Evolutionary conservation across 148 eudicot species (phyloP).

Genomic region (Chenopodium suecicum): DNA sequence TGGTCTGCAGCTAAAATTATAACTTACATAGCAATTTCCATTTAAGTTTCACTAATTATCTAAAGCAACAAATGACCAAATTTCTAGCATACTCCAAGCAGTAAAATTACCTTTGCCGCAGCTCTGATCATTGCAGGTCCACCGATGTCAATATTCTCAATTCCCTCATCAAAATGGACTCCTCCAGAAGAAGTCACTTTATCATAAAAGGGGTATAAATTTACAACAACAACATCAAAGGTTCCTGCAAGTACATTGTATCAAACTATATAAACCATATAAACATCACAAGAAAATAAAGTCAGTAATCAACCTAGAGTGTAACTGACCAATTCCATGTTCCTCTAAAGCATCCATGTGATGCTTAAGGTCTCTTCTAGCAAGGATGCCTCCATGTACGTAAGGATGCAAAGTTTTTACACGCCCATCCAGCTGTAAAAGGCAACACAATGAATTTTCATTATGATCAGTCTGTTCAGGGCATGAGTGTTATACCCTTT

Average conservation of each 20-base stretch:
- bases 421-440: slow-evolving; percentile 95
- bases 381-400: slow-evolving; percentile 97
- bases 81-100: neutral
- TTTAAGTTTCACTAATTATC: neutral
- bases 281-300: neutral
- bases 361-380: slow-evolving; percentile 82
- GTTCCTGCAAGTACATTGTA: slow-evolving; percentile 52
- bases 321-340: slow-evolving; percentile 74
- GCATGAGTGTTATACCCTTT: neutral
- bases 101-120: slow-evolving; percentile 81
- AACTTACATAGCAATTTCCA: neutral
- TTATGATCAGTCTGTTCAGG: neutral
- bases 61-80: neutral
- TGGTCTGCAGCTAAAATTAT: neutral
- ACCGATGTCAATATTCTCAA: slow-evolving; percentile 98
- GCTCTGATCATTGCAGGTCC: slow-evolving; percentile 99
- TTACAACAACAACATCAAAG: slow-evolving; percentile 89
- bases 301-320: neutral
- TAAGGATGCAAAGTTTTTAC: slow-evolving; percentile 95
- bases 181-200: slow-evolving; percentile 73
- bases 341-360: slow-evolving; percentile 90
- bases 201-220: slow-evolving; percentile 94
- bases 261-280: slow-evolving; percentile 1
- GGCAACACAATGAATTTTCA: neutral
- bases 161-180: slow-evolving; percentile 84